These are phyloP conservation scores for Neofusicoccum kwambonambiense DNA, from an alignment of 2,329 filamentous ascomycete species.

Conservation along the genomic window DNA sequence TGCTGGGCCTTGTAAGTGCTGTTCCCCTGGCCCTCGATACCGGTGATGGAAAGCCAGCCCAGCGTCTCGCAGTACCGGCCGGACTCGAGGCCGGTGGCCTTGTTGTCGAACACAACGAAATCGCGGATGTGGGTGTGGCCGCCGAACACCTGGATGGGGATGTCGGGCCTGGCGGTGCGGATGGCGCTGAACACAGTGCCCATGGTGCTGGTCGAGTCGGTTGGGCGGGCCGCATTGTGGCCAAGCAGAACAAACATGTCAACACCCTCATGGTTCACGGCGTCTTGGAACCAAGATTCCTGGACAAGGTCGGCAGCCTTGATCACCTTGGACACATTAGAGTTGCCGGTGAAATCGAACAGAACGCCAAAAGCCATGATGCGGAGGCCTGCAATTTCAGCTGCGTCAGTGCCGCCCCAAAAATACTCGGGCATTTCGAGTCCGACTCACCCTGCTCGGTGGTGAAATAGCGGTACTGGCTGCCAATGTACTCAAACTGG, in stretches of 20 bases:
- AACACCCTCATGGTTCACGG: constrained; percentile 54
- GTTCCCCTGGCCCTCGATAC: constrained; percentile 46
- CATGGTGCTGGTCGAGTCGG: constrained; percentile 46
- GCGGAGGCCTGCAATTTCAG: constrained; percentile 33
- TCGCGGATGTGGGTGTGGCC: constrained; percentile 66
- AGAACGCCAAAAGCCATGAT: constrained; percentile 56
- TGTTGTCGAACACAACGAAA: constrained; percentile 62
- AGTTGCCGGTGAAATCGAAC: constrained; percentile 56
- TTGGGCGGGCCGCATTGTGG: constrained; percentile 58
- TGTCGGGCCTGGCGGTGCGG: constrained; percentile 54
- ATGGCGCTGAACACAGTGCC: constrained; percentile 58
- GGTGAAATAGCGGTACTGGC: constrained; percentile 51
- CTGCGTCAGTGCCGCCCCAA: no score
- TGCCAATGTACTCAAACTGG: constrained; percentile 47
- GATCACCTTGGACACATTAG: constrained; percentile 61
- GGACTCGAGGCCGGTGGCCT: constrained; percentile 61
- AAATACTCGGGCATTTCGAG: no score
- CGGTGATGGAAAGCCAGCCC: constrained; percentile 65
- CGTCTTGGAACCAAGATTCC: constrained; percentile 60
- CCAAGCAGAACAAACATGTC: constrained; percentile 65
- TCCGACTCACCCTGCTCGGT: constrained; percentile 43
- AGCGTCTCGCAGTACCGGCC: constrained; percentile 67
- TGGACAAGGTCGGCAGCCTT: constrained; percentile 53
- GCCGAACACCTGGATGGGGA: constrained; percentile 64
- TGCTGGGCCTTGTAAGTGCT: constrained; percentile 42